Evolutionary conservation across 371 early-diverging fungal species (phyloP).

Genomic region (Capillidium rhysosporum): DNA sequence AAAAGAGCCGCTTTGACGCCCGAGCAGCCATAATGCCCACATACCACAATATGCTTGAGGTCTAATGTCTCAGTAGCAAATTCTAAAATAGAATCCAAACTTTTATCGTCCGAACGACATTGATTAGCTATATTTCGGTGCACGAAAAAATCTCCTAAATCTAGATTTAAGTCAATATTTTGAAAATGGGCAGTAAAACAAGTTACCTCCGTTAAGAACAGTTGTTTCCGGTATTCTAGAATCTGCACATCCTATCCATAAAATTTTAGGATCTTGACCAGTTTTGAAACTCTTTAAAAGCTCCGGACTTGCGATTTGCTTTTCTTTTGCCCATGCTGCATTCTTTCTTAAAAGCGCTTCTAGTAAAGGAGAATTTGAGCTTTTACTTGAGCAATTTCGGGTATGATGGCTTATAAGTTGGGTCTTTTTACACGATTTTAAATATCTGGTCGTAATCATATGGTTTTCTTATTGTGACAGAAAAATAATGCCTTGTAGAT

Average conservation of each 20-base stretch:
- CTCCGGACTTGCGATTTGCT: background rate
- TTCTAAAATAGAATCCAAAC: slow-evolving; percentile 67
- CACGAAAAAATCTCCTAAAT: slow-evolving; percentile 79
- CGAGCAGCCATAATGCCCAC: slow-evolving; percentile 81
- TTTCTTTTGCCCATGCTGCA: background rate
- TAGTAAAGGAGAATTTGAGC: background rate
- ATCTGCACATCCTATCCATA: slow-evolving; percentile 89
- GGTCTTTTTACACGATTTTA: no score
- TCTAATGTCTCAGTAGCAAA: slow-evolving; percentile 79
- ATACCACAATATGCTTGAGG: slow-evolving; percentile 81
- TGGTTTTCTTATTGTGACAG: no score
- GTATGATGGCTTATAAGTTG: no score
- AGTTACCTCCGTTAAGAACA: slow-evolving; percentile 1
- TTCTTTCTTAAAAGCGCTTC: background rate
- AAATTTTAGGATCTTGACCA: slow-evolving; percentile 65
- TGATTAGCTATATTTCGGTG: slow-evolving; percentile 94
- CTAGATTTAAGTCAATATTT: slow-evolving; percentile 7
- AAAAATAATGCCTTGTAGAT: no score
- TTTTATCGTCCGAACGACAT: slow-evolving; percentile 52
- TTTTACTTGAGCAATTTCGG: no score
- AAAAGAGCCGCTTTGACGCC: slow-evolving; percentile 56
- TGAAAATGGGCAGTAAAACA: background rate
- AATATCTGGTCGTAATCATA: no score
- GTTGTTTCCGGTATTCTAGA: slow-evolving; percentile 66
- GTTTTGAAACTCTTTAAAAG: slow-evolving; percentile 4